Percentiles rank a stretch among this genome's conserved stretches.
phyloP scores from a whole-genome alignment of 75 land plant genomes.

The Gnetum montanum region DNA sequence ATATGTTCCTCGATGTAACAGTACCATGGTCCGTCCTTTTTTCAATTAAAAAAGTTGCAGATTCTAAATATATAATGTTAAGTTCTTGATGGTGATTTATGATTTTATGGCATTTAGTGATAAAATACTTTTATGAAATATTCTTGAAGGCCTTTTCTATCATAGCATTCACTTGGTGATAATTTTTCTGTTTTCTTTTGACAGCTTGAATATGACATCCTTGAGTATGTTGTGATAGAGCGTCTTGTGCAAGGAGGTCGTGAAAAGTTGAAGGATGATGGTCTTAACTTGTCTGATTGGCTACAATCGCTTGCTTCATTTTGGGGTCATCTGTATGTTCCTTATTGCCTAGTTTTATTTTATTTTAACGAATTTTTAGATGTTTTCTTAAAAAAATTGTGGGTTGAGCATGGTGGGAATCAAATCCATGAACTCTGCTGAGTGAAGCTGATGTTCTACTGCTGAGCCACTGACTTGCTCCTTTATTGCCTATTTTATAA shows the following conservation, averaged over 20 bases:
- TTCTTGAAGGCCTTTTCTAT: too few relatives aligned
- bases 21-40: too few relatives aligned
- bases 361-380: neutral
- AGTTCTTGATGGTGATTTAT: too few relatives aligned
- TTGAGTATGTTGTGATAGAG: constrained; percentile 98
- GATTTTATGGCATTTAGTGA: too few relatives aligned
- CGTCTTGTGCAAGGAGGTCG: constrained; percentile 97
- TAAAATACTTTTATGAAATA: too few relatives aligned
- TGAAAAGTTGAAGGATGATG: constrained; percentile 94
- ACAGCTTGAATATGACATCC: constrained; percentile 94
- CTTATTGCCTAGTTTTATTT: too few relatives aligned
- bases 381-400: neutral
- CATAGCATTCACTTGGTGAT: too few relatives aligned
- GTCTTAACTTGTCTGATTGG: constrained; percentile 97
- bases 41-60: too few relatives aligned
- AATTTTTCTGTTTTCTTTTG: constrained; percentile 13
- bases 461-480: neutral
- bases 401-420: neutral
- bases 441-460: neutral
- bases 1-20: too few relatives aligned
- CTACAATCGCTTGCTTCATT: constrained; percentile 98
- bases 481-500: too few relatives aligned
- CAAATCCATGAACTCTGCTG: neutral
- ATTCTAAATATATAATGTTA: too few relatives aligned
- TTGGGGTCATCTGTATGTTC: constrained; percentile 99